Conservation (phyloP, 805 yeast genomes). For the Naumovozyma castellii region DNA sequence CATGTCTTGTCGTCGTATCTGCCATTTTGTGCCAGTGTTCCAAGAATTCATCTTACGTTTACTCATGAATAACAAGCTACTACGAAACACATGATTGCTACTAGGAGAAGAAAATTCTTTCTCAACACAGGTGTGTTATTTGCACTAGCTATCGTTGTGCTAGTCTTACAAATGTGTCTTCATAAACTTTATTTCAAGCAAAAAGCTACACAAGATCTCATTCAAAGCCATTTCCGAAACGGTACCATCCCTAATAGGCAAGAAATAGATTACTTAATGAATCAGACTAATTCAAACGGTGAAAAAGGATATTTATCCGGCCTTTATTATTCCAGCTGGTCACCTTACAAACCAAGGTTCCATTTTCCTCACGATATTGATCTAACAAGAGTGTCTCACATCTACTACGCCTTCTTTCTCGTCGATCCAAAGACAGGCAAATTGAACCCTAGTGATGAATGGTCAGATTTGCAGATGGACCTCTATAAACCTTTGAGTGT, state of each 20-base stretch:
- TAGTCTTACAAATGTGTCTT: background rate
- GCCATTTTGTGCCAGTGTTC: no score
- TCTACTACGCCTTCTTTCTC: constrained; percentile 70
- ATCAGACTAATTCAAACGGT: background rate
- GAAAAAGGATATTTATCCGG: constrained; percentile 22
- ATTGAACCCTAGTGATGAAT: constrained; percentile 47
- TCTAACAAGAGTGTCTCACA: constrained; percentile 44
- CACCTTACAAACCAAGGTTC: constrained; percentile 49
- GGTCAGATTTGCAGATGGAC: constrained; percentile 50
- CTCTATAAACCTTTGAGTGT: constrained; percentile 13
- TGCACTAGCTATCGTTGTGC: background rate
- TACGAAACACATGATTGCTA: no score
- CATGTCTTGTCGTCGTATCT: no score
- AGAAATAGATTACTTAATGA: background rate
- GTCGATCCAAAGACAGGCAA: constrained; percentile 47
- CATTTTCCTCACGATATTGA: constrained; percentile 60
- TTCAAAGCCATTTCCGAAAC: background rate
- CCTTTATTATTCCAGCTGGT: constrained; percentile 53
- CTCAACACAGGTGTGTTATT: background rate
- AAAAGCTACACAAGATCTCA: background rate
- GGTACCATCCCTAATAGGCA: background rate
- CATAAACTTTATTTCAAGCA: background rate
- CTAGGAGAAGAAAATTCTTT: background rate
- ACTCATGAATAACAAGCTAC: no score
- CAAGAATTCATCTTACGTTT: no score